These are phyloP conservation scores for Aureoboletus auriporus DNA, from an alignment of 768 basidiomycete species.

Conservation along the genomic window DNA sequence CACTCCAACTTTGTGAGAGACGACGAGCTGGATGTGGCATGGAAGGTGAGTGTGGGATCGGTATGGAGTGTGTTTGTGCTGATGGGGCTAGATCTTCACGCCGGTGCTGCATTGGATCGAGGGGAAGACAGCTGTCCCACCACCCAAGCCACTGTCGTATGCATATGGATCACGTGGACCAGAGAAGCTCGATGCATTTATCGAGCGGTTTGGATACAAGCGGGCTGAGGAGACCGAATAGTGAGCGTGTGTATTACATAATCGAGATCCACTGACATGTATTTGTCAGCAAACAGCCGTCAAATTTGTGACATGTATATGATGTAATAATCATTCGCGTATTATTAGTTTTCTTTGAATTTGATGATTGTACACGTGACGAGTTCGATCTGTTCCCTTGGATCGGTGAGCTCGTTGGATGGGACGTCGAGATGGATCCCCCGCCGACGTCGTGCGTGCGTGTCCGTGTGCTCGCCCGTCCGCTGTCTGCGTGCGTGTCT, in stretches of 20 bases:
- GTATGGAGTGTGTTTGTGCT: background rate
- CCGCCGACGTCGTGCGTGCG: conserved; percentile 25
- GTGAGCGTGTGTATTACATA: conserved; percentile 44
- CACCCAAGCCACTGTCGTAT: conserved; percentile 67
- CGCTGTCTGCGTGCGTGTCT: conserved; percentile 15
- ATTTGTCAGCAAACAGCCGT: conserved; percentile 26
- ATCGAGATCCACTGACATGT: background rate
- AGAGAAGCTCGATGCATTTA: conserved; percentile 73
- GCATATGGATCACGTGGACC: conserved; percentile 97
- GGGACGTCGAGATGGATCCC: conserved; percentile 22
- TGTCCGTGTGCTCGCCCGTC: conserved; percentile 4
- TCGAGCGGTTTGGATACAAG: conserved; percentile 72
- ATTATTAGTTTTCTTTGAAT: background rate
- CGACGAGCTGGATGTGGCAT: conserved; percentile 95
- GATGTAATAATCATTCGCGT: background rate
- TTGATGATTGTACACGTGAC: conserved; percentile 20
- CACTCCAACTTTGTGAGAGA: conserved; percentile 99
- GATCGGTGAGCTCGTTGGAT: conserved; percentile 24
- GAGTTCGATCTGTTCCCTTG: conserved; percentile 18
- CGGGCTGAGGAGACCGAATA: conserved; percentile 57
- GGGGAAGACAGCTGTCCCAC: conserved; percentile 59
- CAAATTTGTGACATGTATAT: conserved; percentile 18
- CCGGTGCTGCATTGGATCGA: conserved; percentile 97
- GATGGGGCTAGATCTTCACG: conserved; percentile 73
- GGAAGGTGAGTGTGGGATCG: conserved; percentile 66